Percentiles rank a stretch among this genome's conserved stretches.
phyloP scores from a whole-genome alignment of 192 early-diverging fungal genomes.

The Linderina pennispora region DNA sequence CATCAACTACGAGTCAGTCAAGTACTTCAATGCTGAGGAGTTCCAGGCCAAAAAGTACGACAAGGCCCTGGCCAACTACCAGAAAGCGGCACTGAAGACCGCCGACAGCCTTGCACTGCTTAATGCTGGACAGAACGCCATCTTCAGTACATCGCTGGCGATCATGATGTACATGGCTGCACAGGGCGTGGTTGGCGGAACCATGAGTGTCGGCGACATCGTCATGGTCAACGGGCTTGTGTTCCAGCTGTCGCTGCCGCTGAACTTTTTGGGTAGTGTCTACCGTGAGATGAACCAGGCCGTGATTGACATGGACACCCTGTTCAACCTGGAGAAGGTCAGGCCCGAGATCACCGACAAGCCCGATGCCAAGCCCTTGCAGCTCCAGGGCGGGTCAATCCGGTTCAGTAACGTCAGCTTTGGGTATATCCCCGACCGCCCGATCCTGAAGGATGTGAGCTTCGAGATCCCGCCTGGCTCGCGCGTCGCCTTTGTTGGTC shows the following conservation, averaged over 20 bases:
- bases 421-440: slow-evolving; percentile 75
- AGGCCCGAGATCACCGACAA: slow-evolving; percentile 51
- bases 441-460: slow-evolving; percentile 64
- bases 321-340: slow-evolving; percentile 80
- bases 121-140: slow-evolving; percentile 93
- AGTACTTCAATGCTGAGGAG: slow-evolving; percentile 92
- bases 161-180: slow-evolving; percentile 96
- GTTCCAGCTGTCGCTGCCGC: slow-evolving; percentile 94
- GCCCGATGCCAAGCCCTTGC: slow-evolving; percentile 51
- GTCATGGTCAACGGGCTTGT: slow-evolving; percentile 99
- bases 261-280: slow-evolving; percentile 97
- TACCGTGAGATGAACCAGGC: slow-evolving; percentile 95
- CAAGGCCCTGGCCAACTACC: slow-evolving; percentile 81
- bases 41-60: slow-evolving; percentile 91
- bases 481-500: slow-evolving; percentile 89
- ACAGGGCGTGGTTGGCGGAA: slow-evolving; percentile 69
- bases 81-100: slow-evolving; percentile 88
- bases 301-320: slow-evolving; percentile 94
- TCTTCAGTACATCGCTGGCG: slow-evolving; percentile 90
- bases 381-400: slow-evolving; percentile 66
- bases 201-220: slow-evolving; percentile 92
- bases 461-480: slow-evolving; percentile 83
- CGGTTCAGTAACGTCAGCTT: slow-evolving; percentile 84
- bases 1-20: slow-evolving; percentile 97
- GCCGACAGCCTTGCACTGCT: slow-evolving; percentile 81